phyloP scores from a whole-genome alignment of 306 rosid genomes.

The Luffa aegyptiaca region DNA sequence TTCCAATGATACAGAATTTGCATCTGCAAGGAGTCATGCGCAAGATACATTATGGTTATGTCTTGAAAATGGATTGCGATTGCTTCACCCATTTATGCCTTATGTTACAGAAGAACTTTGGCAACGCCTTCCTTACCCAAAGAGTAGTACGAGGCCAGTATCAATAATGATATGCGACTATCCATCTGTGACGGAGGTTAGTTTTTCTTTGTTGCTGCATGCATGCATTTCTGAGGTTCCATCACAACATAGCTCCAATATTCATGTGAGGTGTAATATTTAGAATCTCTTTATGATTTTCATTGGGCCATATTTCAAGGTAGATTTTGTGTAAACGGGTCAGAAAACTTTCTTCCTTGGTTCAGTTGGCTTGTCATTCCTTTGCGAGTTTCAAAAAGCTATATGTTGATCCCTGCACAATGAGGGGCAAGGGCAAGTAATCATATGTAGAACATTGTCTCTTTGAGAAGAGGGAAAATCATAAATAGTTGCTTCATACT shows the following conservation, averaged over 20 bases:
- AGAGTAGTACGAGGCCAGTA: conserved; percentile 36
- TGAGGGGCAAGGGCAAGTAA: not conserved
- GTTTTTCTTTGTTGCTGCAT: conserved; percentile 13
- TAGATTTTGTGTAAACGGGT: not conserved
- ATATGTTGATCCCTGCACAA: not conserved
- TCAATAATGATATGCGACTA: conserved; percentile 76
- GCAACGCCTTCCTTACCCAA: conserved; percentile 91
- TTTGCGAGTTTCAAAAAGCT: not conserved
- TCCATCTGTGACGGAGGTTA: conserved; percentile 67
- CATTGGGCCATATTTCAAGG: not conserved
- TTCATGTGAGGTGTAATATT: not conserved
- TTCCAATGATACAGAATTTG: conserved; percentile 41
- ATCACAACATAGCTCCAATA: not conserved
- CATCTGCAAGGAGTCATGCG: conserved; percentile 53
- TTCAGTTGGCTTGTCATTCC: not conserved
- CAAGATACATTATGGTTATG: conserved; percentile 87
- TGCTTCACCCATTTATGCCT: conserved; percentile 99
- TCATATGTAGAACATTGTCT: not conserved
- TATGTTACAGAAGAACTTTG: conserved; percentile 91
- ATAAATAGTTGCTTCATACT: not conserved
- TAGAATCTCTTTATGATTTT: not conserved
- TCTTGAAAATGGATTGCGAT: conserved; percentile 80
- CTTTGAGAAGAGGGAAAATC: not conserved
- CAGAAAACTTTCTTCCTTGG: not conserved
- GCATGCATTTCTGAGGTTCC: not conserved